A percentile compares a stretch with the other conserved stretches of the same genome.
Evolutionary conservation across 257 asterid species (phyloP).

Genomic region (Solanum ossicruentum): DNA sequence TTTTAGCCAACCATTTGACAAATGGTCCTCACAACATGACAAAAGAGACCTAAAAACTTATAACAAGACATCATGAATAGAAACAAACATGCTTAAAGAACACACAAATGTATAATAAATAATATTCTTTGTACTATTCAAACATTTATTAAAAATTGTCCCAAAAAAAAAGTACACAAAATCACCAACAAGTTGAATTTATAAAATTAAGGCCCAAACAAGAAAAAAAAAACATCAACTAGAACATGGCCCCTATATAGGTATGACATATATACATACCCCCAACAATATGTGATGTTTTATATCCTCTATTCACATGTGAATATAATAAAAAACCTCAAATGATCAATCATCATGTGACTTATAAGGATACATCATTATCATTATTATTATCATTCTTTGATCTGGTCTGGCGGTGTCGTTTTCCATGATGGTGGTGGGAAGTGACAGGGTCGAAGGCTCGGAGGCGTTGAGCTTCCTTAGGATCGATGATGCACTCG

Average conservation of each 20-base stretch:
- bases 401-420: constrained; percentile 32
- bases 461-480: constrained; percentile 53
- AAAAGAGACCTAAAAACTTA: neutral
- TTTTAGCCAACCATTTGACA: neutral
- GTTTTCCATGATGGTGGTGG: constrained; percentile 35
- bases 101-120: neutral
- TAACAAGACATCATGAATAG: neutral
- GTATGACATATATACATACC: constrained; percentile 24
- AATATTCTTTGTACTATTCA: neutral
- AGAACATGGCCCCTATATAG: constrained; percentile 1
- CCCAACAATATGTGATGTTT: neutral
- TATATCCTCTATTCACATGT: constrained; percentile 32
- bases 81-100: constrained; percentile 3
- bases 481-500: constrained; percentile 40
- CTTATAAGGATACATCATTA: constrained; percentile 7
- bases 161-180: neutral
- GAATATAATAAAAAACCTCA: neutral
- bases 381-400: neutral
- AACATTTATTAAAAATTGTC: constrained; percentile 8
- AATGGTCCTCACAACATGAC: constrained; percentile 8
- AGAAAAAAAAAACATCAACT: neutral
- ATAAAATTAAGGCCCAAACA: constrained; percentile 2
- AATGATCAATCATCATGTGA: constrained; percentile 1
- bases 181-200: constrained; percentile 5
- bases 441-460: constrained; percentile 45